Evolutionary conservation across 768 basidiomycete genomes (phyloP), one percentile per base, ranked within the genome.

Genomic region (Erythrobasidium yunnanense): DNA sequence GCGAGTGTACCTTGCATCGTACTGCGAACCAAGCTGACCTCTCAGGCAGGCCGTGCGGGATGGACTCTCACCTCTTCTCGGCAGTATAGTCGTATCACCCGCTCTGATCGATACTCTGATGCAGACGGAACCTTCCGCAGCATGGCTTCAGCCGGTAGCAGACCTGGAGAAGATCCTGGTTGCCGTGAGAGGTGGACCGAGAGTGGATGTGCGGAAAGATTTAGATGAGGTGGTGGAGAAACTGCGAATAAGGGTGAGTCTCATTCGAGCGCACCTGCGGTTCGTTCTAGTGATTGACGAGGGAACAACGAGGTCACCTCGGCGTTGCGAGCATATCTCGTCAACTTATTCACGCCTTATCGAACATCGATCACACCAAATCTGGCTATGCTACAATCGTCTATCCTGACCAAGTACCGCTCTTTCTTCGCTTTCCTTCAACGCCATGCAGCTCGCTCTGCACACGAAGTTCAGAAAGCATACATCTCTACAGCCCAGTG

Each of bases 331-430:
- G 79, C 80, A 0, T 91, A 92, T 78, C 90, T 99, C 74, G 79
- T 91, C 22, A 81, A 84, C 1, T 77, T 95, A 22, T 81, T 97
- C 71, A 84, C 85, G 54, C 87, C 93, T 5, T 87, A 95, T 58
- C 84, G 85, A 65, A 79, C 77, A 45, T 90, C 84, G 70, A 85
- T 95, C 69, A 85, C 89, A 13, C 89, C 90, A 5, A 95, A 97
- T 74, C 84, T 97, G 79, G 88, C 90, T 72, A 84, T 95, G 56
- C 79, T 97, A 1, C 95, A 99, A 75, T 87, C 88, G 0, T 85
- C 87, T 0, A 80, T 90, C 2, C 81, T 96, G 35, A 76, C 90
- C 69, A 90, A 91, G 74, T 90, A 90, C 74, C 81, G 81, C 51
- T 79, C 87, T 6, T 79, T 97, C 65, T 96, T 84, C 71, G 81